Base-by-base conservation (phyloP, 306 rosid genomes). In the Hylodesmum podocarpum region DNA sequence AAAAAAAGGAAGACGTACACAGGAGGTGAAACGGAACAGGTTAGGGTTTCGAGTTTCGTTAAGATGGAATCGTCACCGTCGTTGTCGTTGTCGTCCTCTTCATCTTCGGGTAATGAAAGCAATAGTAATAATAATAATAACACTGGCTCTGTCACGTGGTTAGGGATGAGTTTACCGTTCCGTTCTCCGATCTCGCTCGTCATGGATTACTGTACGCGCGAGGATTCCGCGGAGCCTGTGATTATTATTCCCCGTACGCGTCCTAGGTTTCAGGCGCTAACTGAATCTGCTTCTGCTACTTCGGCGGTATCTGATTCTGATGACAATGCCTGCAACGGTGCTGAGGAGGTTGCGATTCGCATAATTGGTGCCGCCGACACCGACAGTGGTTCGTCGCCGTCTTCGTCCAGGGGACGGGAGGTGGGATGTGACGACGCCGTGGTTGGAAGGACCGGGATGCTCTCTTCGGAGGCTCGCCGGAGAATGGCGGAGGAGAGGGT, bases 311-410 rank as follows among this genome's bases (percentile, higher is more conserved):
- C 72, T 25, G 72, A 22, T 22, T 66, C 51, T 3, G 72, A 43
- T 10, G 76, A 84, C 21, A 22, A 84, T 19, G 75, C 71, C 39
- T 57, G 89, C 40, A 77, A 61, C 14, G 75, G 80, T 4, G 28
- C 90, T 3, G 89, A 81, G 14, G 97, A 85, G 83, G 93, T 92
- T 78, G 82, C 91, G 0, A 86, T 88, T 68, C 72, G 89, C 70
- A 92, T 90, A 5, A 86, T 85, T 27, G 93, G 86, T n/a, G 76
- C 70, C 16, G 81, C 80, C 2, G 93, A 84, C 8, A 89, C 63
- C 31, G 87, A 59, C 25, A 70, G 67, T 13, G 40, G 78, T 54
- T 51, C 81, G 33, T 44, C 58, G 15, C 21, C 57, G 27, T 34
- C 69, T 7, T 70, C 83, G 1, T 75, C 81, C 5, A 78, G 73